These are phyloP conservation scores for Elsinoe australis DNA, from an alignment of 2,329 filamentous ascomycete genomes.

Conservation along the genomic window DNA sequence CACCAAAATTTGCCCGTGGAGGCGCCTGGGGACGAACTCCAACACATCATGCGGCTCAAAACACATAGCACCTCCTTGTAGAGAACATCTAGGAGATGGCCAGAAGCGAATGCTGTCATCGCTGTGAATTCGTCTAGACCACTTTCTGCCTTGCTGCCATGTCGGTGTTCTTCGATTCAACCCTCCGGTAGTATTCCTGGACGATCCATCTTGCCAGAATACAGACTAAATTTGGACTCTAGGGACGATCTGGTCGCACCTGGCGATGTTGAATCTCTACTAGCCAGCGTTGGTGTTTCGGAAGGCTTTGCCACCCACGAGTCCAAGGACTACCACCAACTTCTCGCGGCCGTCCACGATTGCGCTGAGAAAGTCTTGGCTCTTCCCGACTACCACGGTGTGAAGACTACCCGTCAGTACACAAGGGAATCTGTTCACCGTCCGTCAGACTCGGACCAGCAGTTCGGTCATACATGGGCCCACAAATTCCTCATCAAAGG, in stretches of 20 bases:
- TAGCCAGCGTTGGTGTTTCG: not conserved
- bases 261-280: conserved; percentile 2
- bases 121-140: not conserved
- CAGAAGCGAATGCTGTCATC: too few relatives aligned
- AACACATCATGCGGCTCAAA: too few relatives aligned
- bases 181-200: not conserved
- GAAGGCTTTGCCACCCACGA: not conserved
- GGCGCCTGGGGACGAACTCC: too few relatives aligned
- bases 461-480: conserved; percentile 45
- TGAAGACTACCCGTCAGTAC: conserved; percentile 37
- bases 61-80: too few relatives aligned
- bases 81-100: too few relatives aligned
- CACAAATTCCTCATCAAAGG: conserved; percentile 43
- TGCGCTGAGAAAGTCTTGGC: conserved; percentile 40
- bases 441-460: conserved; percentile 35
- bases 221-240: too few relatives aligned
- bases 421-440: conserved; percentile 41
- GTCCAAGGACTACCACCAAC: conserved; percentile 38
- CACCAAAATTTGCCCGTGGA: too few relatives aligned
- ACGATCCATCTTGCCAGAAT: too few relatives aligned
- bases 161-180: conserved; percentile 8
- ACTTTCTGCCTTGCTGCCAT: not conserved
- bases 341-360: conserved; percentile 47
- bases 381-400: conserved; percentile 43
- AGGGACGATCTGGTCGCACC: not conserved